These are phyloP conservation scores for Suhomyces anneliseae DNA, from an alignment of 1,139 yeast species.

Conservation along the genomic window DNA sequence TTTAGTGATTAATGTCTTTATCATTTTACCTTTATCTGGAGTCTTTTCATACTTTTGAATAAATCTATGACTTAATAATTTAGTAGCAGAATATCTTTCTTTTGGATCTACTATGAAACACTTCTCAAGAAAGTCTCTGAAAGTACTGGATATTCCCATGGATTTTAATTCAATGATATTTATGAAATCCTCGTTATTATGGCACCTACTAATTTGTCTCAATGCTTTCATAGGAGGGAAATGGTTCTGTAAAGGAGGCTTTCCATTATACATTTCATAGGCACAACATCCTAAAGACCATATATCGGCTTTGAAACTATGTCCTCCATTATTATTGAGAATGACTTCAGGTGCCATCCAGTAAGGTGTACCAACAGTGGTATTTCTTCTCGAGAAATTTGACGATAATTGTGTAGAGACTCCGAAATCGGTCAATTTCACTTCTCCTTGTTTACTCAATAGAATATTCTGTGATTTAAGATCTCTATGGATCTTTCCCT, in stretches of 20 bases:
- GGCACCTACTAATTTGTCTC: conserved; percentile 44
- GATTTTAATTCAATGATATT: conserved; percentile 30
- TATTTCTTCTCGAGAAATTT: conserved; percentile 76
- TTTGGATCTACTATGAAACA: conserved; percentile 68
- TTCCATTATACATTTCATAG: conserved; percentile 77
- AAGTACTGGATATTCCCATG: conserved; percentile 23
- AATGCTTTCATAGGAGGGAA: conserved; percentile 81
- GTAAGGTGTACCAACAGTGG: conserved; percentile 98
- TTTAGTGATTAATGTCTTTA: conserved; percentile 38
- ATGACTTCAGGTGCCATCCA: conserved; percentile 99
- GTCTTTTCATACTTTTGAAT: conserved; percentile 30
- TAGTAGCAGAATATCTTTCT: conserved; percentile 56
- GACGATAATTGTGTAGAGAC: conserved; percentile 91
- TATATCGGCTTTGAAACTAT: conserved; percentile 85
- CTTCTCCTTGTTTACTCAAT: conserved; percentile 67
- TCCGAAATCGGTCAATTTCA: conserved; percentile 94
- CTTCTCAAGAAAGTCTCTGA: conserved; percentile 59
- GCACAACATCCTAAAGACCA: conserved; percentile 97
- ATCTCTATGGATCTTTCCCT: conserved; percentile 84
- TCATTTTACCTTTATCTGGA: conserved; percentile 16
- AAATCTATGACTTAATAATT: conserved; percentile 61
- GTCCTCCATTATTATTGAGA: conserved; percentile 71
- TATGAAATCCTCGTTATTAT: conserved; percentile 32
- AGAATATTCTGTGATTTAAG: conserved; percentile 83
- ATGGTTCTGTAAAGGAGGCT: conserved; percentile 72